Evolutionary conservation across 805 yeast genomes (phyloP).

Genomic region (Pichia insulana): DNA sequence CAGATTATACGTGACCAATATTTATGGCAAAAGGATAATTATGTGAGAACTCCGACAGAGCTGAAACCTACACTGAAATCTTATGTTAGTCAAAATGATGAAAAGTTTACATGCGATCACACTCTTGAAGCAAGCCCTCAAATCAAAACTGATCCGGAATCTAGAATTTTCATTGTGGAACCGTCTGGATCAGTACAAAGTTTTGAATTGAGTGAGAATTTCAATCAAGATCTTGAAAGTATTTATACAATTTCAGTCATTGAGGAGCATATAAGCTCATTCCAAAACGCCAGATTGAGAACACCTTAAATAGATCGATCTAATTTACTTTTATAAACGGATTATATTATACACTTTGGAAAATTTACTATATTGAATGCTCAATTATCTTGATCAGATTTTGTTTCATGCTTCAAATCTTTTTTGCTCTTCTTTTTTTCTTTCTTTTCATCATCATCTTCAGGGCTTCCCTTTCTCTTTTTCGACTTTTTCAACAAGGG

Average conservation of each 20-base stretch:
- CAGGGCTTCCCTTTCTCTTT: constrained; percentile 23
- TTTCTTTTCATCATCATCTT: constrained; percentile 16
- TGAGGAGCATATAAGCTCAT: constrained; percentile 4
- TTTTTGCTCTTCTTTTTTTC: constrained; percentile 12
- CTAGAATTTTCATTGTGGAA: neutral
- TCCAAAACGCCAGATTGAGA: constrained; percentile 3
- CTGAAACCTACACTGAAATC: neutral
- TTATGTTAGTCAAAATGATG: neutral
- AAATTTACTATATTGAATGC: neutral
- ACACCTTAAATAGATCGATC: neutral
- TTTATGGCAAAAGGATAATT: neutral
- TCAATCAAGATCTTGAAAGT: neutral
- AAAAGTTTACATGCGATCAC: neutral
- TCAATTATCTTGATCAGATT: constrained; percentile 5
- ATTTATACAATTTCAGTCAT: constrained; percentile 5
- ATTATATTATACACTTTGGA: neutral
- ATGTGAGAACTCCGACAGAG: constrained; percentile 10
- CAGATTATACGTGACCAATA: constrained; percentile 8
- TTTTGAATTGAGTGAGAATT: no score
- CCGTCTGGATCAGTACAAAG: neutral
- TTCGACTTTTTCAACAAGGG: constrained; percentile 26
- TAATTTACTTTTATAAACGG: neutral
- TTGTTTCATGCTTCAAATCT: constrained; percentile 13
- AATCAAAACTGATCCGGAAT: neutral
- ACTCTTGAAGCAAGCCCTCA: no score